Evolutionary conservation across 345 rosid genomes (phyloP).

Genomic region (Orychophragmus violaceus): DNA sequence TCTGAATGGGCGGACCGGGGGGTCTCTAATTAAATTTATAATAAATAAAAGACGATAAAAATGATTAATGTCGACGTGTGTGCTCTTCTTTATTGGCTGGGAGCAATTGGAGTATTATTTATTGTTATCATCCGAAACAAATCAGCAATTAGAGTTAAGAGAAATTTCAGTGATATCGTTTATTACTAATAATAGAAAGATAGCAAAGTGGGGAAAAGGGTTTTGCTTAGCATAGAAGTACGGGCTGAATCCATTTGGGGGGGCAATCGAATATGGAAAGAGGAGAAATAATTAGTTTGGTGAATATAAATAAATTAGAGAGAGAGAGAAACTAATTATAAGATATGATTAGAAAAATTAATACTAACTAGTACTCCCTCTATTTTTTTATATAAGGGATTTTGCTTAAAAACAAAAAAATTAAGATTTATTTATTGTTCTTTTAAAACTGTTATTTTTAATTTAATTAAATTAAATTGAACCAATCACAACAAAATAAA

Average conservation of each 20-base stretch:
- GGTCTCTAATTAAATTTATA: slow-evolving; percentile 40
- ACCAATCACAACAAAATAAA: no score
- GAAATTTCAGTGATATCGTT: not conserved
- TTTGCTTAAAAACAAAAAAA: no score
- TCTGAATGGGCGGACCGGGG: slow-evolving; percentile 82
- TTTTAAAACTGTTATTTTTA: no score
- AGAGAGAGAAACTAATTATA: not conserved
- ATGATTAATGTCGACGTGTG: slow-evolving; percentile 20
- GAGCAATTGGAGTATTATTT: not conserved
- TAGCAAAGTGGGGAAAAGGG: not conserved
- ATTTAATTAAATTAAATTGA: no score
- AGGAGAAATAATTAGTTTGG: slow-evolving; percentile 3
- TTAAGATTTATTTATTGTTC: no score
- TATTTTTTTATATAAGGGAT: no score
- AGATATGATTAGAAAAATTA: not conserved
- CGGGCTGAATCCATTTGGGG: slow-evolving; percentile 16
- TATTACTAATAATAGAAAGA: not conserved
- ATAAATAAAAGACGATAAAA: not conserved
- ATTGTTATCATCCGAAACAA: not conserved
- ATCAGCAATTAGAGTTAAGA: not conserved
- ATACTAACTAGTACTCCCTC: no score
- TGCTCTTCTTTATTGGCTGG: slow-evolving; percentile 16
- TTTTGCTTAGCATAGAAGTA: not conserved
- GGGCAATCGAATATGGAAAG: not conserved
- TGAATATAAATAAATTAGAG: not conserved